Evolutionary conservation across 768 basidiomycete species (phyloP), one percentile per base, ranked within the genome.

Genomic region (Xerocomellus chrysenteron): DNA sequence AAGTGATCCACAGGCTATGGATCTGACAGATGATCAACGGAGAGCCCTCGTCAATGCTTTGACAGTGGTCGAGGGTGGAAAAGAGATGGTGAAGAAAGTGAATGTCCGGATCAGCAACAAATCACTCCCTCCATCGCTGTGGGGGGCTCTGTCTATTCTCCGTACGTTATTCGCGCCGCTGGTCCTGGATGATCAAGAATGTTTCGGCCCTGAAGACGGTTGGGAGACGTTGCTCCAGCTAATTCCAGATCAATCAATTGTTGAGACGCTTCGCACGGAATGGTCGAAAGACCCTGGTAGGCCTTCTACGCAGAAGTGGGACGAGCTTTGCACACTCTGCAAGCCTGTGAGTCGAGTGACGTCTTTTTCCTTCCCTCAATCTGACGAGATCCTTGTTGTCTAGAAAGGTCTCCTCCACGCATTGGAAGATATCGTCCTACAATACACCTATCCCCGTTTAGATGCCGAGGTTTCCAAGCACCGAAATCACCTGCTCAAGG

Each of bases 391-490:
- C 13, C 35, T 37, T 4, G 40, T 37, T 37, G 37, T 54, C 43
- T 26, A 60, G 60, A 19, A 43, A 58, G 78, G 76, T 58, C 60
- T 28, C 62, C 56, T 30, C 60, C 83, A 73, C 2, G 84, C 86
- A 4, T 76, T 94, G 75, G 88, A 96, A 69, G 96, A 98, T 58
- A 83, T 98, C 56, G 78, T 97, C 46, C 76, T 99, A 13, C 89
- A 93, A 63, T 98, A 97, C 72, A 96, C 91, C 0, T 99, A 98
- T 73, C 96, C 96, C 1, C 86, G 97, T 13, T 82, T 99, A 52
- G 97, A 99, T 71, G 90, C 91, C 14, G 97, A 99, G 72, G 97
- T 99, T 30, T 95, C 94, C 3, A 96, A 98, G 67, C 92, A 95
- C 68, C 83, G 94, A 48, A 98, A 99, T 75, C 97, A 99, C 77